Percentiles rank a stretch among this genome's conserved stretches.
Conservation (phyloP, 148 eudicot genomes). For the Nepenthes gracilis region DNA sequence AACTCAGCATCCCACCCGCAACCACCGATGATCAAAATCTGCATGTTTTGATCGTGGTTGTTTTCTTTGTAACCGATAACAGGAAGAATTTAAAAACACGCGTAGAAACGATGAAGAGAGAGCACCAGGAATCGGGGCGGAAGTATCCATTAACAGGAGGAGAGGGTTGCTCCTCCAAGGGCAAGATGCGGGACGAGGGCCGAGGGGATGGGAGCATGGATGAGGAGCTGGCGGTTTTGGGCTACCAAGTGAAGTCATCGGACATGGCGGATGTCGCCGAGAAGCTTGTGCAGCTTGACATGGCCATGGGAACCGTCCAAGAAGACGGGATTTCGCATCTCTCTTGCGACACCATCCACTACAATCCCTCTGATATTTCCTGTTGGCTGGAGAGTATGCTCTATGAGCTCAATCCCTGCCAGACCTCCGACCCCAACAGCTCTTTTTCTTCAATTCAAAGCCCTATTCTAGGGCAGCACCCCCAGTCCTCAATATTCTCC, state of each 20-base stretch:
- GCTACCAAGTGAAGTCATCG: constrained; percentile 62
- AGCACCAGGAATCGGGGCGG: constrained; percentile 13
- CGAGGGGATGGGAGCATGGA: constrained; percentile 49
- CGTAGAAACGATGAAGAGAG: constrained; percentile 27
- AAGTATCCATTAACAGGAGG: constrained; percentile 8
- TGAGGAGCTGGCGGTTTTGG: constrained; percentile 67
- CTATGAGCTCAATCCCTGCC: constrained; percentile 35
- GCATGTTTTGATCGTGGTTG: too few species aligned
- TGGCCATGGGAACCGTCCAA: constrained; percentile 39
- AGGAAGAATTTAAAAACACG: too few species aligned
- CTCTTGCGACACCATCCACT: constrained; percentile 49
- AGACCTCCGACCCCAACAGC: neutral
- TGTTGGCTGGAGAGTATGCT: constrained; percentile 69
- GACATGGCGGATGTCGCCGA: constrained; percentile 76
- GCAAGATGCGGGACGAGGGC: constrained; percentile 33
- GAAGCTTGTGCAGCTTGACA: constrained; percentile 62
- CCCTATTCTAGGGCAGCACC: neutral
- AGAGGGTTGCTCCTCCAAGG: constrained; percentile 8
- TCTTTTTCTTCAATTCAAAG: neutral
- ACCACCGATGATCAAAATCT: too few species aligned
- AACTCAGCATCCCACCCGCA: too few species aligned
- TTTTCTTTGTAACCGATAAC: too few species aligned
- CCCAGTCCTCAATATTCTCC: neutral
- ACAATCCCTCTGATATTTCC: constrained; percentile 79
- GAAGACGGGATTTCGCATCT: constrained; percentile 38